Conservation (phyloP, 371 early-diverging fungal species). For the Rhizomucor miehei region DNA sequence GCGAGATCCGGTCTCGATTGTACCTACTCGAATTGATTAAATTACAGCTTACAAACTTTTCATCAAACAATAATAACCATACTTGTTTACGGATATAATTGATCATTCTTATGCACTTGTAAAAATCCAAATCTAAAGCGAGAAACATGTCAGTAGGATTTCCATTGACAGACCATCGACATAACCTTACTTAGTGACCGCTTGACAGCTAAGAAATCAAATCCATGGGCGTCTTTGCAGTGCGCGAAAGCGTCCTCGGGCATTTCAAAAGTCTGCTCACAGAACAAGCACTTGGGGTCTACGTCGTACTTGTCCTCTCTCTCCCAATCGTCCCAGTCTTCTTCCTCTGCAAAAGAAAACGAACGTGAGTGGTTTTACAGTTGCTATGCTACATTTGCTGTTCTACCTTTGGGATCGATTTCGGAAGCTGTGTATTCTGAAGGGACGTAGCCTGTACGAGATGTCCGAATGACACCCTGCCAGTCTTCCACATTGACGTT, state of each 20-base stretch:
- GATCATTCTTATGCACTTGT: slow-evolving; percentile 81
- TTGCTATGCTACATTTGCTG: neutral
- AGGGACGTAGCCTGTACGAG: slow-evolving; percentile 9
- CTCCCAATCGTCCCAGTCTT: slow-evolving; percentile 59
- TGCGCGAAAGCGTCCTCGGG: slow-evolving; percentile 65
- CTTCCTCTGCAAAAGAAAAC: slow-evolving; percentile 1
- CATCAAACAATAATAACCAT: slow-evolving; percentile 12
- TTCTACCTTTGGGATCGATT: slow-evolving; percentile 35
- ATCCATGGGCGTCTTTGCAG: slow-evolving; percentile 57
- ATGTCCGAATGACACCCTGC: slow-evolving; percentile 1
- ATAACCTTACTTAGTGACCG: slow-evolving; percentile 34
- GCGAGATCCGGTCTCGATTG: slow-evolving; percentile 17
- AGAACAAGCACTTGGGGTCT: slow-evolving; percentile 74
- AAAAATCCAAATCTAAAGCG: slow-evolving; percentile 68
- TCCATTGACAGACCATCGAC: neutral
- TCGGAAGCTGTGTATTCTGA: slow-evolving; percentile 41
- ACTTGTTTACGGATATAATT: slow-evolving; percentile 76
- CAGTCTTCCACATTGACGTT: slow-evolving; percentile 6
- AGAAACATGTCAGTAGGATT: neutral
- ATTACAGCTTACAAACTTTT: neutral
- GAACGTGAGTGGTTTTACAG: too few species aligned
- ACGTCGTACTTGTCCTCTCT: slow-evolving; percentile 61
- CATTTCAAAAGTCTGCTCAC: slow-evolving; percentile 45
- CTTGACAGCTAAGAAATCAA: slow-evolving; percentile 67
- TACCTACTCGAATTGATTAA: slow-evolving; percentile 9